Percentiles rank a stretch among this genome's conserved stretches.
phyloP scores from a whole-genome alignment of 1,139 yeast species.

The Taphrina confusa region DNA sequence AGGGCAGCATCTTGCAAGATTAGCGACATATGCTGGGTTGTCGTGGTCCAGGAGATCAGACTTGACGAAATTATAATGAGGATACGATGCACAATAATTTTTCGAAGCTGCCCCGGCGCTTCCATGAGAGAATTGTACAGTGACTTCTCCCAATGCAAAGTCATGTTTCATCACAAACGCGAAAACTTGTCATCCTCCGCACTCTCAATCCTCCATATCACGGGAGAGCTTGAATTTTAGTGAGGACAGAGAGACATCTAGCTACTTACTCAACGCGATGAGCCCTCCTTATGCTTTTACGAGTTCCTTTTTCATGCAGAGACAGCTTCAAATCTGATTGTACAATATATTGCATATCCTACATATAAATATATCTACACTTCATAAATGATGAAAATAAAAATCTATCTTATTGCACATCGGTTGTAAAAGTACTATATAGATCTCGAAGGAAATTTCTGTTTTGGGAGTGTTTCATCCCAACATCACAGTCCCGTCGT shows the following conservation, averaged over 20 bases:
- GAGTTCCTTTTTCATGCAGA: conserved; percentile 30
- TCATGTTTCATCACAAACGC: too few relatives aligned
- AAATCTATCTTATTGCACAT: too few relatives aligned
- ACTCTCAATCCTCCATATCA: conserved; percentile 32
- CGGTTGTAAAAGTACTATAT: too few relatives aligned
- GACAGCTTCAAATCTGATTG: not conserved
- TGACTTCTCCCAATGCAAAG: too few relatives aligned
- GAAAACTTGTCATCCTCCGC: conserved; percentile 25
- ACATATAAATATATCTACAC: not conserved
- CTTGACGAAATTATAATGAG: too few relatives aligned
- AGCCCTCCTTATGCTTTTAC: conserved; percentile 13
- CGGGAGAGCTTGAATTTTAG: conserved; percentile 33
- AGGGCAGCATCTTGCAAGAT: too few relatives aligned
- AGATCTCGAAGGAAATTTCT: too few relatives aligned
- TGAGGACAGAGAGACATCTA: conserved; percentile 27
- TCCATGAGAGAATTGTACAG: too few relatives aligned
- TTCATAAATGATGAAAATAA: not conserved
- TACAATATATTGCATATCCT: not conserved
- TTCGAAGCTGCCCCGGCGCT: too few relatives aligned
- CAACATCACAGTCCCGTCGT: not conserved
- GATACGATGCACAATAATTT: too few relatives aligned
- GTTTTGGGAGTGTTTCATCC: not conserved
- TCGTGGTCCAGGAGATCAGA: too few relatives aligned
- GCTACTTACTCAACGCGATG: conserved; percentile 33
- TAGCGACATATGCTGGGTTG: too few relatives aligned